A percentile compares a stretch with the other conserved stretches of the same genome.
phyloP scores from a whole-genome alignment of 2,329 filamentous ascomycete species.

The Ascochyta koolunga region DNA sequence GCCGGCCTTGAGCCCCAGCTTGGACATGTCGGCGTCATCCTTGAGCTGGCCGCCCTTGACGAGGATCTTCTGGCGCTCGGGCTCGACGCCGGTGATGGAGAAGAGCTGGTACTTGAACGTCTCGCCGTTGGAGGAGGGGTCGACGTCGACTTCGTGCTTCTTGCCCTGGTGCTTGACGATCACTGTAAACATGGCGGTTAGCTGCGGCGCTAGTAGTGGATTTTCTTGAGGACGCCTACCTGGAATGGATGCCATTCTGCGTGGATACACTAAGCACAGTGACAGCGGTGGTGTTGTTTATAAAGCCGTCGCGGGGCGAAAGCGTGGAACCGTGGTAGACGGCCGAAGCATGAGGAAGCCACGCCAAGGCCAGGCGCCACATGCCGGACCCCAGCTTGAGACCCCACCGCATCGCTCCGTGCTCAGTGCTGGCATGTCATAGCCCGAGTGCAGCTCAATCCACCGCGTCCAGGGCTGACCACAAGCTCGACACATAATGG shows the following conservation, averaged over 20 bases:
- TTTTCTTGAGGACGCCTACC: constrained; percentile 25
- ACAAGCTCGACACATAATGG: constrained; percentile 36
- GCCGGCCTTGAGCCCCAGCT: constrained; percentile 82
- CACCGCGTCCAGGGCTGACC: constrained; percentile 25
- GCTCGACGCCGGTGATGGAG: constrained; percentile 93
- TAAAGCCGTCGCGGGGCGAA: constrained; percentile 39
- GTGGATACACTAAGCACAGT: constrained; percentile 2
- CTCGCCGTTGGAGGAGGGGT: constrained; percentile 82
- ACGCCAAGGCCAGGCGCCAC: constrained; percentile 27
- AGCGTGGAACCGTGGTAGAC: constrained; percentile 34
- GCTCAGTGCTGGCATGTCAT: constrained; percentile 41
- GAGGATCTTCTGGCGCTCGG: constrained; percentile 93
- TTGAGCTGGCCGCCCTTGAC: constrained; percentile 95
- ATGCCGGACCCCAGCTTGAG: constrained; percentile 33
- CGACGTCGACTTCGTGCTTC: constrained; percentile 92
- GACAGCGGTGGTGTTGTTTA: constrained; percentile 22
- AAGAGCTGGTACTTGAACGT: constrained; percentile 95
- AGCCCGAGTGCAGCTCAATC: constrained; percentile 30
- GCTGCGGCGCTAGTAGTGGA: constrained; percentile 13
- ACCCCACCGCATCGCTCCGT: constrained; percentile 34
- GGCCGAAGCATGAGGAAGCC: constrained; percentile 38
- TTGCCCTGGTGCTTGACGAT: constrained; percentile 95
- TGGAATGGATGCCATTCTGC: constrained; percentile 46
- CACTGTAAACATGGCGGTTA: constrained; percentile 60
- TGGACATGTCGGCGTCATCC: constrained; percentile 86